These are phyloP conservation scores for Albatrellus ellisii DNA, from an alignment of 768 basidiomycete species.

Conservation along the genomic window DNA sequence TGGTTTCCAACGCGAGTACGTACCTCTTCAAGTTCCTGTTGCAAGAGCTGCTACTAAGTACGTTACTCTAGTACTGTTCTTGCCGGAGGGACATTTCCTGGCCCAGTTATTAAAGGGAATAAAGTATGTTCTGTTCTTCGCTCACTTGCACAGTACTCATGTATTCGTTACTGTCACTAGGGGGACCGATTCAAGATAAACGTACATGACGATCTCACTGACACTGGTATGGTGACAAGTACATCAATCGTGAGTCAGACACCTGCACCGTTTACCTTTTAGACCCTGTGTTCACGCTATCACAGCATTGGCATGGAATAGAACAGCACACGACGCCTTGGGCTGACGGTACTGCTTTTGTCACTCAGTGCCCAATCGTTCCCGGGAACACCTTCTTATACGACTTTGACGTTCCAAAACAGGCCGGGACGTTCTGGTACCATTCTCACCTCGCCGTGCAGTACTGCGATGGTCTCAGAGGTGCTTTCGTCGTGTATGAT, in stretches of 20 bases:
- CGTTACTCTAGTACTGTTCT: neutral
- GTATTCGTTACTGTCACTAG: neutral
- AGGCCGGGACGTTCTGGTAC: conserved; percentile 20
- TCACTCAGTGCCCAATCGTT: conserved; percentile 16
- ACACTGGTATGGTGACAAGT: neutral
- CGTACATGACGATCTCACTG: neutral
- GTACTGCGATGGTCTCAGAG: conserved; percentile 28
- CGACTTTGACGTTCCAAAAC: conserved; percentile 4
- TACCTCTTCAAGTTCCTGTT: neutral
- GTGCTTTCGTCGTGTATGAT: conserved; percentile 26
- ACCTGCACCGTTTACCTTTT: neutral
- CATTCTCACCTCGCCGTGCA: conserved; percentile 16
- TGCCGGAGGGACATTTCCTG: neutral
- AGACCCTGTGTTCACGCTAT: neutral
- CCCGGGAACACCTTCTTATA: conserved; percentile 9
- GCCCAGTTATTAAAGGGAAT: neutral
- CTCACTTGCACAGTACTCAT: neutral
- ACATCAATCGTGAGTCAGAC: conserved; percentile 7
- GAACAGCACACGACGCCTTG: conserved; percentile 10
- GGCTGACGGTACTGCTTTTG: conserved; percentile 10
- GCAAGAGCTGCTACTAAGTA: neutral
- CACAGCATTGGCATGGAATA: conserved; percentile 17
- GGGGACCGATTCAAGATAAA: conserved; percentile 15
- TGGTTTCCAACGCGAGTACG: neutral
- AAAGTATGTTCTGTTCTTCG: neutral